phyloP scores from a whole-genome alignment of 192 early-diverging fungal species.

The Allomyces macrogynus region DNA sequence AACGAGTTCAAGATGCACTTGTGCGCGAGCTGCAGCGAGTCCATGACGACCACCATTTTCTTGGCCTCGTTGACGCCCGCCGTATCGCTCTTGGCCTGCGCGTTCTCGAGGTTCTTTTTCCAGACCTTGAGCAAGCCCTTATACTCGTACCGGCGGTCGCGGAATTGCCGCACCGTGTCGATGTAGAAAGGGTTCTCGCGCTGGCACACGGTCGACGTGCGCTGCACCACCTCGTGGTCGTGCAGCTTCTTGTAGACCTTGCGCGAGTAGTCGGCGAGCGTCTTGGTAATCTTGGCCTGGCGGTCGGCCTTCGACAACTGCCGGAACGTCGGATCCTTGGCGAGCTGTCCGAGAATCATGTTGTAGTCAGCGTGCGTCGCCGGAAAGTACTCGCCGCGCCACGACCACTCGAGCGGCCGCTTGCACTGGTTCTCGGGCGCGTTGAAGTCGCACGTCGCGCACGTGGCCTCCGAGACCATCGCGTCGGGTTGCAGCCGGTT shows the following conservation, averaged over 20 bases:
- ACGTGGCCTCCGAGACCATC: slow-evolving; percentile 64
- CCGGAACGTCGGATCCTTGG: slow-evolving; percentile 54
- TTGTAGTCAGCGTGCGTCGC: slow-evolving; percentile 71
- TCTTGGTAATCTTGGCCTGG: slow-evolving; percentile 45
- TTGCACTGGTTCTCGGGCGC: slow-evolving; percentile 69
- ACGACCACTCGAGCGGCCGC: slow-evolving; percentile 85
- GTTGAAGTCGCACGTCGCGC: slow-evolving; percentile 87
- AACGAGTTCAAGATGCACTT: slow-evolving; percentile 91
- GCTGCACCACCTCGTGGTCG: slow-evolving; percentile 59
- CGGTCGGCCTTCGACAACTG: slow-evolving; percentile 47
- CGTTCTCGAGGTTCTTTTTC: slow-evolving; percentile 66
- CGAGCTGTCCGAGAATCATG: slow-evolving; percentile 76
- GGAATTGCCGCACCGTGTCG: slow-evolving; percentile 85
- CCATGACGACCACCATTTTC: slow-evolving; percentile 85
- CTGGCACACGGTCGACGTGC: slow-evolving; percentile 86
- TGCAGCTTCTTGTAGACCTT: slow-evolving; percentile 72
- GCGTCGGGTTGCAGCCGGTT: slow-evolving; percentile 96
- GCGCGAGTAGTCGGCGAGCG: slow-evolving; percentile 67
- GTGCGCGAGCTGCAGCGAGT: slow-evolving; percentile 94
- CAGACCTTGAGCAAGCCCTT: slow-evolving; percentile 80
- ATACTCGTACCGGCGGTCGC: slow-evolving; percentile 95
- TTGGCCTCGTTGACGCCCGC: slow-evolving; percentile 57
- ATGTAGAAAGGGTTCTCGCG: slow-evolving; percentile 96
- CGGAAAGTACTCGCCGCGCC: slow-evolving; percentile 92
- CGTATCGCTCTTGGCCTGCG: slow-evolving; percentile 36